Evolutionary conservation across 2,329 filamentous ascomycete species (phyloP).

Genomic region (Ascochyta fabae): DNA sequence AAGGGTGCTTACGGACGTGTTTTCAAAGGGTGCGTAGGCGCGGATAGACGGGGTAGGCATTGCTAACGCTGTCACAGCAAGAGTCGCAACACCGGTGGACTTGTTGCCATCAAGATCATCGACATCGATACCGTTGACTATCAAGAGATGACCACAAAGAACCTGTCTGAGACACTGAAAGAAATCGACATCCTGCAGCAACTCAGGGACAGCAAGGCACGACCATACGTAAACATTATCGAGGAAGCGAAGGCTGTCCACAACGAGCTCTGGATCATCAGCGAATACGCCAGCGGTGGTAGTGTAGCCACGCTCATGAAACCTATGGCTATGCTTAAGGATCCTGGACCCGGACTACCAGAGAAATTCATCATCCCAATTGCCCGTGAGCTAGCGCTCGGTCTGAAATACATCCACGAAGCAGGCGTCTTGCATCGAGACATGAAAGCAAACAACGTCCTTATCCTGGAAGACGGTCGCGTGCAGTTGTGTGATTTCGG

Average conservation of each 20-base stretch:
- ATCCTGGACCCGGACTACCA: slow-evolving; percentile 53
- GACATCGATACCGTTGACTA: slow-evolving; percentile 80
- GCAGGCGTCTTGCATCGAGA: slow-evolving; percentile 70
- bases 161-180: slow-evolving; percentile 61
- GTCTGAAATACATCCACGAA: slow-evolving; percentile 68
- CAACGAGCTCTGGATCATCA: slow-evolving; percentile 85
- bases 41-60: not conserved
- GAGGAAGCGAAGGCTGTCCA: slow-evolving; percentile 80
- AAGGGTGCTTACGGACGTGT: slow-evolving; percentile 78
- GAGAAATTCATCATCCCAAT: slow-evolving; percentile 70
- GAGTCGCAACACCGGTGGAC: slow-evolving; percentile 51
- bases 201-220: slow-evolving; percentile 74
- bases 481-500: slow-evolving; percentile 88
- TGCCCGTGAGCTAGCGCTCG: slow-evolving; percentile 67
- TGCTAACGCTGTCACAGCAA: slow-evolving; percentile 40
- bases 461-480: slow-evolving; percentile 76
- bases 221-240: slow-evolving; percentile 84
- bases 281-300: slow-evolving; percentile 83
- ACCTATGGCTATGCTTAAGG: slow-evolving; percentile 41
- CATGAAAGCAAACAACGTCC: slow-evolving; percentile 76
- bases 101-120: slow-evolving; percentile 82
- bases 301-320: slow-evolving; percentile 73
- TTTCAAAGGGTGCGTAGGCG: slow-evolving; percentile 64
- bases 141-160: slow-evolving; percentile 48
- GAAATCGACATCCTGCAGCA: slow-evolving; percentile 73